Conservation (phyloP, 140 eudicot genomes). For the Senecio squalidus region DNA sequence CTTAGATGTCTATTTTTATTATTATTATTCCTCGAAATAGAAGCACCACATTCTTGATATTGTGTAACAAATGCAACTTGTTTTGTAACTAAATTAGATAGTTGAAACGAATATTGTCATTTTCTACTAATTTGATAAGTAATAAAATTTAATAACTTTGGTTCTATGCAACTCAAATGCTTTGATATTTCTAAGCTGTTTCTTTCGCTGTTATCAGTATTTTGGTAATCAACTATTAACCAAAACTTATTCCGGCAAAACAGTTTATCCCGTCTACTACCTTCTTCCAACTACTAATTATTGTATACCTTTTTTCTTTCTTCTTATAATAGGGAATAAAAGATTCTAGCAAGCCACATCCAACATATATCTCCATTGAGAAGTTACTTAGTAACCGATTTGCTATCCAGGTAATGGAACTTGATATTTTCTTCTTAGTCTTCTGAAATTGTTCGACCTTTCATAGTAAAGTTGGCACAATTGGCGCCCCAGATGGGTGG, state of each 20-base stretch:
- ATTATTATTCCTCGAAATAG: too few species aligned
- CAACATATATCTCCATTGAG: conserved; percentile 47
- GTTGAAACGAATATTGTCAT: too few species aligned
- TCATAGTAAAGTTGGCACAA: not conserved
- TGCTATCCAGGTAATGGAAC: conserved; percentile 65
- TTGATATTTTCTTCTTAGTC: not conserved
- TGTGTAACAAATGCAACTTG: too few species aligned
- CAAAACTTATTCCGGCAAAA: not conserved
- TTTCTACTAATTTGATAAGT: too few species aligned
- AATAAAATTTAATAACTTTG: too few species aligned
- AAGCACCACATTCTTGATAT: too few species aligned
- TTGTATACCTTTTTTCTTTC: not conserved
- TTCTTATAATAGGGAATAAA: conserved; percentile 38
- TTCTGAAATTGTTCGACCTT: conserved; percentile 6
- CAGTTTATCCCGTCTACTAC: not conserved
- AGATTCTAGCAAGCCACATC: conserved; percentile 32
- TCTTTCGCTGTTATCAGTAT: not conserved
- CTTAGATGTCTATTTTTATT: too few species aligned
- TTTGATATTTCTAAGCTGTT: not conserved
- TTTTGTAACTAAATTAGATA: too few species aligned
- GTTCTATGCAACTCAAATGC: too few species aligned
- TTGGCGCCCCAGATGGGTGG: not conserved
- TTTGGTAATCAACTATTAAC: not conserved
- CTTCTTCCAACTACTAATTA: not conserved
- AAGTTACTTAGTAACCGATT: conserved; percentile 71